phyloP scores from a whole-genome alignment of 2,329 filamentous ascomycete species.

The Stromatinia cepivora region DNA sequence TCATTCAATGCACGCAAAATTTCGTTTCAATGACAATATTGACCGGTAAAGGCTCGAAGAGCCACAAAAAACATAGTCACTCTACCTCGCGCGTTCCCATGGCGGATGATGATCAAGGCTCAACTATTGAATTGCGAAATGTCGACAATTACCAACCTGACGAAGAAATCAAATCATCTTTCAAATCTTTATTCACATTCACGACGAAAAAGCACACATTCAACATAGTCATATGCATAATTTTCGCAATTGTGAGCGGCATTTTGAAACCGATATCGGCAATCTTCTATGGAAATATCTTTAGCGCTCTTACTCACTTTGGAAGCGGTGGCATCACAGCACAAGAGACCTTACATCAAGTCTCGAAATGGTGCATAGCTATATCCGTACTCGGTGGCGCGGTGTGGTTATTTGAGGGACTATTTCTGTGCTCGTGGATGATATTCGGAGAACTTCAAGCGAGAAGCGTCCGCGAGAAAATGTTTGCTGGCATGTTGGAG shows the following conservation, averaged over 20 bases:
- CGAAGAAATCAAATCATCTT: slow-evolving; percentile 29
- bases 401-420: slow-evolving; percentile 66
- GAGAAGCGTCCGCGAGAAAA: slow-evolving; percentile 57
- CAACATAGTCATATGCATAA: slow-evolving; percentile 54
- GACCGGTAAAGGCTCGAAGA: slow-evolving; percentile 8
- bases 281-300: slow-evolving; percentile 72
- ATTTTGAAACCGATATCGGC: slow-evolving; percentile 64
- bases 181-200: slow-evolving; percentile 64
- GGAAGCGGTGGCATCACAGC: slow-evolving; percentile 55
- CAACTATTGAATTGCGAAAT: slow-evolving; percentile 18
- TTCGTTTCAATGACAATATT: slow-evolving; percentile 12
- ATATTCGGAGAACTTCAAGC: slow-evolving; percentile 81
- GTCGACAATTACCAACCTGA: slow-evolving; percentile 2
- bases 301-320: slow-evolving; percentile 68
- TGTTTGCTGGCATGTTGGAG: slow-evolving; percentile 69
- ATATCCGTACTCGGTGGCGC: slow-evolving; percentile 62
- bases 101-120: slow-evolving; percentile 4
- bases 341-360: slow-evolving; percentile 53
- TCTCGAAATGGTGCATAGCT: slow-evolving; percentile 61
- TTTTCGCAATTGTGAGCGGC: slow-evolving; percentile 60
- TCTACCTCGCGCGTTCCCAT: neutral
- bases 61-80: neutral
- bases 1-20: neutral
- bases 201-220: slow-evolving; percentile 60
- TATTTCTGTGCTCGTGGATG: slow-evolving; percentile 71